These are phyloP conservation scores for Plenodomus tracheiphilus DNA, from an alignment of 2,329 filamentous ascomycete species.

Conservation along the genomic window DNA sequence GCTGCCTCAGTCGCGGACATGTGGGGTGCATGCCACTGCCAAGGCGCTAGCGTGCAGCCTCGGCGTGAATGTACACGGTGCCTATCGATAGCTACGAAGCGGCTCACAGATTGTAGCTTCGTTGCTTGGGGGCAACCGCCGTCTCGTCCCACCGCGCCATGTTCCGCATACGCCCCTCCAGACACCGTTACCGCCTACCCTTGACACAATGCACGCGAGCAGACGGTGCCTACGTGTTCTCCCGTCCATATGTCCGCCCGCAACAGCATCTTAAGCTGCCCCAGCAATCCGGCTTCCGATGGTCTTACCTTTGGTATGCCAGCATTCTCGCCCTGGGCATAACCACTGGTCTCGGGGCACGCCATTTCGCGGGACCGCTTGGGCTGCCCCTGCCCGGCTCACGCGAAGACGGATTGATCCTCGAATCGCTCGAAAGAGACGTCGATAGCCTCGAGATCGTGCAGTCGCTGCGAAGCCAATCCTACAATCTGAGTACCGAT, in stretches of 20 bases:
- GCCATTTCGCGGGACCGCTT: constrained; percentile 30
- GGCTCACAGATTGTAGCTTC: background rate
- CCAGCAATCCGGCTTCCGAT: constrained; percentile 29
- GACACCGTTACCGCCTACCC: constrained; percentile 6
- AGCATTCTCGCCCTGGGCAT: constrained; percentile 30
- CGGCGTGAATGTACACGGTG: constrained; percentile 16
- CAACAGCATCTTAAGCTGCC: constrained; percentile 12
- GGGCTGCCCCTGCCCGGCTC: constrained; percentile 32
- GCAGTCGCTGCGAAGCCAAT: constrained; percentile 33
- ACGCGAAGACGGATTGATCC: constrained; percentile 30
- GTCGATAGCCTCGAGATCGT: constrained; percentile 40
- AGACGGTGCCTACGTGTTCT: constrained; percentile 1
- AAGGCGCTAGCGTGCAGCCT: constrained; percentile 32
- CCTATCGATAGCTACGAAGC: background rate
- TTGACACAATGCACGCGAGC: constrained; percentile 3
- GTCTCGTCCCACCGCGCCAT: constrained; percentile 15
- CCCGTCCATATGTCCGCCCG: constrained; percentile 3
- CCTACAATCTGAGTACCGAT: constrained; percentile 28
- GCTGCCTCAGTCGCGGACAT: background rate
- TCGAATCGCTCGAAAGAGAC: constrained; percentile 29
- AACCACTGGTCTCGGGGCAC: constrained; percentile 26
- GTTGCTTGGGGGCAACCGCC: background rate
- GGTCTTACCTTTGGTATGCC: constrained; percentile 39
- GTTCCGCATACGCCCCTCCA: constrained; percentile 21
- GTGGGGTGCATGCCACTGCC: constrained; percentile 6